These are phyloP conservation scores for Ambrosiella xylebori DNA, from an alignment of 2,329 filamentous ascomycete species.

Conservation along the genomic window DNA sequence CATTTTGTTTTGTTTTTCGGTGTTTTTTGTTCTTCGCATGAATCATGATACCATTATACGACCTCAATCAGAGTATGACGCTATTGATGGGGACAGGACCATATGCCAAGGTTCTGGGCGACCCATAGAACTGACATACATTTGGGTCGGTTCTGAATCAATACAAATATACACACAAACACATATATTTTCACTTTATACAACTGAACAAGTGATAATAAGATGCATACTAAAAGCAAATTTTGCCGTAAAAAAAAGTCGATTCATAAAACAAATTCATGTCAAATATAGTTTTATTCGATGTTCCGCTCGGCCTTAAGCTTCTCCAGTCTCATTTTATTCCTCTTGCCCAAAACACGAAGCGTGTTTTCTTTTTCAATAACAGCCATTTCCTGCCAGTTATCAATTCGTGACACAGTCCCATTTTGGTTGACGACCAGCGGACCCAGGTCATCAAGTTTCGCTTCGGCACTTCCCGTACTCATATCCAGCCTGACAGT, in stretches of 20 bases:
- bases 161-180: neutral
- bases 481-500: conserved; percentile 20
- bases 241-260: neutral
- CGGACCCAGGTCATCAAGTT: conserved; percentile 52
- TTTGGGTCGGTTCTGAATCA: too few relatives aligned
- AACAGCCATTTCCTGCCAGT: conserved; percentile 56
- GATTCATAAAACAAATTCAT: neutral
- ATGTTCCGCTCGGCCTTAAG: conserved; percentile 20
- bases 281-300: neutral
- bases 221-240: too few relatives aligned
- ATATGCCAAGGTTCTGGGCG: neutral
- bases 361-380: conserved; percentile 51
- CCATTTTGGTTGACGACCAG: conserved; percentile 60
- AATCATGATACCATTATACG: too few relatives aligned
- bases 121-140: too few relatives aligned
- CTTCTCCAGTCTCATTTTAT: conserved; percentile 41
- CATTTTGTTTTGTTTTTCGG: too few relatives aligned
- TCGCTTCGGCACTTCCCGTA: conserved; percentile 25
- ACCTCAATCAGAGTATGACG: neutral
- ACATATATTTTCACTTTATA: neutral
- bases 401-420: conserved; percentile 50
- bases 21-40: too few relatives aligned
- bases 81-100: neutral
- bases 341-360: conserved; percentile 49
- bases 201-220: neutral